A percentile compares a stretch with the other conserved stretches of the same genome.
These are phyloP conservation scores for Salix brachista DNA, from an alignment of 345 rosid species.

Conservation along the genomic window DNA sequence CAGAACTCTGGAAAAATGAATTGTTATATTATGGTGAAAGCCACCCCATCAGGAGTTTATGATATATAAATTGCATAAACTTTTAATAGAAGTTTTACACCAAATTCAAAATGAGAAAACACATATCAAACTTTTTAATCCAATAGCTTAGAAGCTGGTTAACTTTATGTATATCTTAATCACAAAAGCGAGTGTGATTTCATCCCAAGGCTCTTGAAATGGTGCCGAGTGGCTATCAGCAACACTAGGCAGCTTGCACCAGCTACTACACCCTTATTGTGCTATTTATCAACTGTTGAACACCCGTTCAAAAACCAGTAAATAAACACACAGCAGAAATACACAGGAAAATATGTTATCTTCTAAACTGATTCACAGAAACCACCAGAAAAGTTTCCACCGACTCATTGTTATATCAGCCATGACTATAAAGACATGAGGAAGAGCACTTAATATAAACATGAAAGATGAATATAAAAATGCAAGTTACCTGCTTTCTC, in stretches of 20 bases:
- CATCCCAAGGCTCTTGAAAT: background rate
- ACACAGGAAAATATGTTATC: background rate
- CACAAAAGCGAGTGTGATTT: background rate
- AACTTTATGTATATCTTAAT: background rate
- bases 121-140: background rate
- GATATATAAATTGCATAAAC: background rate
- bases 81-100: background rate
- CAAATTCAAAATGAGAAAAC: background rate
- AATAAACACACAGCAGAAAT: background rate
- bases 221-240: background rate
- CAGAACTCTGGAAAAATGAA: background rate
- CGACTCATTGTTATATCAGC: background rate
- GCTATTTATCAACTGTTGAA: background rate
- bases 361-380: background rate
- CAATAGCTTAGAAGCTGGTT: background rate
- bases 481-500: slow-evolving; percentile 66
- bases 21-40: background rate
- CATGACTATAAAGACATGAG: background rate
- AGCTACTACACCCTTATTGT: background rate
- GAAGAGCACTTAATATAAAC: background rate
- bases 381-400: background rate
- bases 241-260: background rate
- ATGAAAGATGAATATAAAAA: background rate
- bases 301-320: background rate
- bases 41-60: background rate